Conservation (phyloP, 495 filamentous ascomycete genomes). For the Talaromyces wortmannii region DNA sequence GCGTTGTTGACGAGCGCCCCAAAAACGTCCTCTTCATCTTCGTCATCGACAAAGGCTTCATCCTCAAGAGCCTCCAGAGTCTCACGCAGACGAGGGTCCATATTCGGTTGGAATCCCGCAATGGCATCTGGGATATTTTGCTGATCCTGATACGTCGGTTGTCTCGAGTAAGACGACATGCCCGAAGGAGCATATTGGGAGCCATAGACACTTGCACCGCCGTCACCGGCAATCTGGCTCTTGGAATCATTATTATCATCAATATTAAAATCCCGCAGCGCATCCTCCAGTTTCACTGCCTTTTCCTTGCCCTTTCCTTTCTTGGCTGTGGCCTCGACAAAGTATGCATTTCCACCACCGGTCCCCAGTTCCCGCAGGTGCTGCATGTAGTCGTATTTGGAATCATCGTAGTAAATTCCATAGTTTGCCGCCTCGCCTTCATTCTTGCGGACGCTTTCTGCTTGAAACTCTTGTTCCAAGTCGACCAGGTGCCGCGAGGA, state of each 20-base stretch:
- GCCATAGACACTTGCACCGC: slow-evolving; percentile 22
- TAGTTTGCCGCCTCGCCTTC: slow-evolving; percentile 94
- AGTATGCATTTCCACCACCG: slow-evolving; percentile 54
- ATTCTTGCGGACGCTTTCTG: slow-evolving; percentile 64
- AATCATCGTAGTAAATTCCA: slow-evolving; percentile 84
- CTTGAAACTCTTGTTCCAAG: slow-evolving; percentile 70
- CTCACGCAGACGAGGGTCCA: slow-evolving; percentile 92
- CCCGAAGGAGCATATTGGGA: slow-evolving; percentile 29
- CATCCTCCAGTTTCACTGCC: slow-evolving; percentile 73
- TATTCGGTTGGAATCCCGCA: slow-evolving; percentile 91
- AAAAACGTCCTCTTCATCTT: slow-evolving; percentile 72
- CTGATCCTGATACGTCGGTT: slow-evolving; percentile 82
- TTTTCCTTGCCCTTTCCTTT: slow-evolving; percentile 57
- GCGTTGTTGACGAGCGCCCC: slow-evolving; percentile 65
- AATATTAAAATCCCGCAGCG: slow-evolving; percentile 59
- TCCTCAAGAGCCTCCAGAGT: slow-evolving; percentile 93
- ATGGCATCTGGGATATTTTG: slow-evolving; percentile 88
- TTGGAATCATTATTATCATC: slow-evolving; percentile 44
- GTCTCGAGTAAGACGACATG: slow-evolving; percentile 60
- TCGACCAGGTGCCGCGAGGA: slow-evolving; percentile 59
- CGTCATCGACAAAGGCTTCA: slow-evolving; percentile 88
- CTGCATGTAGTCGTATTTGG: slow-evolving; percentile 98
- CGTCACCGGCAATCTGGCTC: slow-evolving; percentile 33
- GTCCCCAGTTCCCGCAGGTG: slow-evolving; percentile 84
- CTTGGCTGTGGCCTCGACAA: slow-evolving; percentile 61